phyloP scores from a whole-genome alignment of 2,329 filamentous ascomycete genomes.

The Colletotrichum theobromicola region DNA sequence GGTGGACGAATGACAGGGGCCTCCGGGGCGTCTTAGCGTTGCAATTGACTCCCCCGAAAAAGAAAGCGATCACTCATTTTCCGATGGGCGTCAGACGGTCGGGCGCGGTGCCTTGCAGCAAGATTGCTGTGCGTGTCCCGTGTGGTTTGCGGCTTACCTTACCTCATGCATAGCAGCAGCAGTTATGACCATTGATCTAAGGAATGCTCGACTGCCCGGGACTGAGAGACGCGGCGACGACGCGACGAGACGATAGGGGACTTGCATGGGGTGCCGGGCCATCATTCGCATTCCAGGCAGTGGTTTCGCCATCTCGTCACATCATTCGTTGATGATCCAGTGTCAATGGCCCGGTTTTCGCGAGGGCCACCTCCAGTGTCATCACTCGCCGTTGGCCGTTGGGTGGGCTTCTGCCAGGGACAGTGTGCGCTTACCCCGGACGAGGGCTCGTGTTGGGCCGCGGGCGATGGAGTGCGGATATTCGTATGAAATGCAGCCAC shows the following conservation, averaged over 20 bases:
- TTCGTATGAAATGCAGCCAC: constrained; percentile 14
- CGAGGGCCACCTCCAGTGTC: background rate
- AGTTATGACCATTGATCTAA: background rate
- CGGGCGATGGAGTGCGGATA: background rate
- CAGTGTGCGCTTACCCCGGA: constrained; percentile 1
- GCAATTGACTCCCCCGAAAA: background rate
- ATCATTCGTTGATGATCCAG: background rate
- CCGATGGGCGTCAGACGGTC: background rate
- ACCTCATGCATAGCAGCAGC: background rate
- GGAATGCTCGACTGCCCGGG: background rate
- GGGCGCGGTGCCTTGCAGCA: constrained; percentile 14
- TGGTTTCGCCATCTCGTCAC: background rate
- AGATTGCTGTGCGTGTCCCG: background rate
- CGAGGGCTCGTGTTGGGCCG: constrained; percentile 18
- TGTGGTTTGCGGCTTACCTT: background rate
- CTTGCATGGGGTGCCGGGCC: background rate
- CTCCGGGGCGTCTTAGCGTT: constrained; percentile 5
- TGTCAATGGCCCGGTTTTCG: constrained; percentile 1
- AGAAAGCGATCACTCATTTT: background rate
- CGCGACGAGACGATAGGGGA: background rate
- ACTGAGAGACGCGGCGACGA: background rate
- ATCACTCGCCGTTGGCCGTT: background rate
- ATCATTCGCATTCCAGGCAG: constrained; percentile 4
- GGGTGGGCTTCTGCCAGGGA: constrained; percentile 11
- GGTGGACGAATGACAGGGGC: constrained; percentile 1